phyloP scores from a whole-genome alignment of 148 eudicot species.

The Rhododendron kiyosumense region DNA sequence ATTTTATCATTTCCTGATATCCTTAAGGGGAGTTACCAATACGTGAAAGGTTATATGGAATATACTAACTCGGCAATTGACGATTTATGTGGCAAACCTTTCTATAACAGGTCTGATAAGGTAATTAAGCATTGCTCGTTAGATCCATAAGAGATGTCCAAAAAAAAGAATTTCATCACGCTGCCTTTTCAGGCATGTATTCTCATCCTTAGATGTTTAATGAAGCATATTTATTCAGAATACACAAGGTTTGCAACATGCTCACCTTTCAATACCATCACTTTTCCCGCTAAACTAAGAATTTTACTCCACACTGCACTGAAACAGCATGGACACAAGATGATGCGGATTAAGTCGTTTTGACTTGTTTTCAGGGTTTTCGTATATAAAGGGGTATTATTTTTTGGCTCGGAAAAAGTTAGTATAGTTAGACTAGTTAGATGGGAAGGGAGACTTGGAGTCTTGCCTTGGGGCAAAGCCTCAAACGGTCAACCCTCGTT shows the following conservation, averaged over 20 bases:
- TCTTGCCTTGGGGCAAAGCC: too few relatives aligned
- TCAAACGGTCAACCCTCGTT: too few relatives aligned
- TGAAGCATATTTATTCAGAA: not conserved
- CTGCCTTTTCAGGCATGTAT: not conserved
- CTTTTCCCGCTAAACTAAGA: not conserved
- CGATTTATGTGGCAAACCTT: not conserved
- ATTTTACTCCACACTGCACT: not conserved
- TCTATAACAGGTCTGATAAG: not conserved
- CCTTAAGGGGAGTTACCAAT: not conserved
- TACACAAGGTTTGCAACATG: not conserved
- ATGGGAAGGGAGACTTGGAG: too few relatives aligned
- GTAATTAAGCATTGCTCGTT: not conserved
- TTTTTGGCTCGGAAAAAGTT: too few relatives aligned
- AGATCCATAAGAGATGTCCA: not conserved
- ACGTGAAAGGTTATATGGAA: not conserved
- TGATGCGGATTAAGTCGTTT: not conserved
- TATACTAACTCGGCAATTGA: not conserved
- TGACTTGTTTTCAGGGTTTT: not conserved
- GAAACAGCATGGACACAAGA: not conserved
- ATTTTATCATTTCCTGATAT: not conserved
- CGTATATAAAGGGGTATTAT: too few relatives aligned
- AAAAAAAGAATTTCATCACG: not conserved
- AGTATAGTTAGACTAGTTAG: too few relatives aligned
- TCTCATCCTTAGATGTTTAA: not conserved
- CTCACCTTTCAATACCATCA: not conserved